phyloP scores from a whole-genome alignment of 768 basidiomycete genomes.

The Lactarius sanguifluus region DNA sequence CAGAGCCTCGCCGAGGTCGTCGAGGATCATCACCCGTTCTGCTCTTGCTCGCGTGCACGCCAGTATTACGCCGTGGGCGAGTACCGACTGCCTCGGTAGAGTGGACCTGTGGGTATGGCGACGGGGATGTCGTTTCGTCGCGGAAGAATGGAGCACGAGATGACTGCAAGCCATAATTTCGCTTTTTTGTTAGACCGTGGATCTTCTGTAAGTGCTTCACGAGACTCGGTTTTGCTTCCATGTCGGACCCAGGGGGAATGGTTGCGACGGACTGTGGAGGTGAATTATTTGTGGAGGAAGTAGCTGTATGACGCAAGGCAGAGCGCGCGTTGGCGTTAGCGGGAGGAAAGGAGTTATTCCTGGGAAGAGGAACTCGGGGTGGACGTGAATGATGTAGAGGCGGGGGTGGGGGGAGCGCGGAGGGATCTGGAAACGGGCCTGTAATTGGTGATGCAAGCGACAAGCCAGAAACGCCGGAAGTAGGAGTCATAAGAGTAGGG shows the following conservation, averaged over 20 bases:
- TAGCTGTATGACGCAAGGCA: not conserved
- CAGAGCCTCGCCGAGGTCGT: constrained; percentile 22
- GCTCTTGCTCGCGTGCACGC: constrained; percentile 21
- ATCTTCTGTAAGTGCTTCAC: constrained; percentile 30
- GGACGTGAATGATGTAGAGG: constrained; percentile 11
- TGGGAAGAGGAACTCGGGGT: constrained; percentile 25
- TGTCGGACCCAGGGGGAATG: constrained; percentile 7
- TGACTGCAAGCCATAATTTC: constrained; percentile 28
- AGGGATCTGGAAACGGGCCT: constrained; percentile 12
- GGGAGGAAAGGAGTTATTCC: constrained; percentile 26
- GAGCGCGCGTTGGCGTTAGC: constrained; percentile 16
- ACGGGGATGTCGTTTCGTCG: constrained; percentile 16
- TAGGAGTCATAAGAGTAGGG: constrained; percentile 21
- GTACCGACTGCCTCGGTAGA: constrained; percentile 11
- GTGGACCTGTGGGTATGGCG: constrained; percentile 1
- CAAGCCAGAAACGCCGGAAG: constrained; percentile 21
- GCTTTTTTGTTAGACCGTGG: constrained; percentile 31
- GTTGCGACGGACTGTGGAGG: constrained; percentile 12
- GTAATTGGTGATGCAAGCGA: constrained; percentile 23
- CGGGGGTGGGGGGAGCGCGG: constrained; percentile 12
- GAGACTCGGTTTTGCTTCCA: constrained; percentile 22
- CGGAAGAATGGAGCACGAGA: constrained; percentile 28
- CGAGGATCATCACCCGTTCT: constrained; percentile 22
- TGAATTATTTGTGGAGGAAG: constrained; percentile 21
- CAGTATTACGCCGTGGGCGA: constrained; percentile 27